Evolutionary conservation across 768 basidiomycete species (phyloP), one percentile per base, ranked within the genome.

Genomic region (Tricholoma bakamatsutake): DNA sequence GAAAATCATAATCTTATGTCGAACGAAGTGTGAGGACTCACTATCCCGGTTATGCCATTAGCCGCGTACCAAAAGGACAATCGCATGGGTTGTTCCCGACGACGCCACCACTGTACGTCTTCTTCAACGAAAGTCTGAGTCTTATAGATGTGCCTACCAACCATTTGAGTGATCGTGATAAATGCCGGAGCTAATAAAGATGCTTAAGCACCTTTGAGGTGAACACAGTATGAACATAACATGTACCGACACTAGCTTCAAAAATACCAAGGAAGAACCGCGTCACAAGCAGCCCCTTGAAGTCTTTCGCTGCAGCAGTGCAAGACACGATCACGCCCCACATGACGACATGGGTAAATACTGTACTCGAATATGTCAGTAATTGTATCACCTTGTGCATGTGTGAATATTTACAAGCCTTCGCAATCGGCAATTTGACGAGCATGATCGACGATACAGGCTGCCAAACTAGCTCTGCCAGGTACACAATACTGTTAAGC

Each of bases 81-180:
- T 1, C 76, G 69, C 62, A 73, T 61, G 0, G 76, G 75, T 60
- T 77, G 76, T 57, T 78, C 77, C 11, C 76, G 70, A n/a, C 76
- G 65, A 12, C 76, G 70, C 77, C 77, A 78, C 77, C 77, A 80
- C 67, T 68, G 43, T 8, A 6, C 47, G 4, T 5, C 24, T 12
- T 5, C 15, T 43, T 50, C 10, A 30, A n/a, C 6, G 46, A 43
- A 28, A 15, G 46, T 24, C 6, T 18, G 17, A 13, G 13, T 15
- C 34, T 10, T 34, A 18, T 31, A 15, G 7, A 33, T 10, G 9
- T 13, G 34, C 27, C 43, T 10, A 48, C 54, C 2, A 17, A 64
- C 68, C 75, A 76, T 76, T 53, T 75, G 73, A 21, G 76, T 79
- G 51, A 80, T 72, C 1, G 76, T 73, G 52, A 80, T 76, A 65